Evolutionary conservation across 2,329 filamentous ascomycete genomes (phyloP).

Genomic region (Conoideocrella luteorostrata): DNA sequence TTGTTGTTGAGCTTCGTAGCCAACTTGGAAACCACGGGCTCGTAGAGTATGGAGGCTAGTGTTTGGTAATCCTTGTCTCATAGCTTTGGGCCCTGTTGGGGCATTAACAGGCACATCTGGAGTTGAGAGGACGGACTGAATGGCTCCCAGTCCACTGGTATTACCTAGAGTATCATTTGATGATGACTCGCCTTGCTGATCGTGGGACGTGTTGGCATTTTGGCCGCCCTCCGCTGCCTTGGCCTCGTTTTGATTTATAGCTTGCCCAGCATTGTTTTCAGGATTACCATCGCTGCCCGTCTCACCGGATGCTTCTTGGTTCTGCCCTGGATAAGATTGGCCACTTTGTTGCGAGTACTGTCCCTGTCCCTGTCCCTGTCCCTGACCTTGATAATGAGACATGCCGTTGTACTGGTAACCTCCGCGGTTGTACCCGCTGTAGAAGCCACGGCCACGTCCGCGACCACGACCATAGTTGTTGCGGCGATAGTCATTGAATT

Average conservation of each 20-base stretch:
- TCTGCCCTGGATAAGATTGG: conserved; percentile 11
- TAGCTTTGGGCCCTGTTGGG: conserved; percentile 88
- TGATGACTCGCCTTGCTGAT: conserved; percentile 15
- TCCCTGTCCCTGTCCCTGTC: conserved; percentile 21
- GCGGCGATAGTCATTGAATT: conserved; percentile 72
- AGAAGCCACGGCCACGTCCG: conserved; percentile 59
- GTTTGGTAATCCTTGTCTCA: conserved; percentile 83
- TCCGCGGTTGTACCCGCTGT: conserved; percentile 50
- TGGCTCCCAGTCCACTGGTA: conserved; percentile 19
- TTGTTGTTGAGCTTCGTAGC: conserved; percentile 32
- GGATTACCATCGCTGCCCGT: conserved; percentile 11
- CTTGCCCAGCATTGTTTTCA: conserved; percentile 21
- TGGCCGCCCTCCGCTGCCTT: conserved; percentile 11
- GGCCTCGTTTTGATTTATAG: conserved; percentile 9
- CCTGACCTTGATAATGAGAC: conserved; percentile 29
- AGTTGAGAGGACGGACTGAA: conserved; percentile 26
- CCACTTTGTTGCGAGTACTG: conserved; percentile 22
- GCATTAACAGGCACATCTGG: conserved; percentile 58
- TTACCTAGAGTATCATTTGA: conserved; percentile 25
- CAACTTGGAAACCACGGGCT: conserved; percentile 43
- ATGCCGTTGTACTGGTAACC: conserved; percentile 34
- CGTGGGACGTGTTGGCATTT: conserved; percentile 13
- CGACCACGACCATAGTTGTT: conserved; percentile 61
- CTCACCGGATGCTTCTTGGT: conserved; percentile 14
- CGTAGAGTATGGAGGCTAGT: conserved; percentile 65